phyloP scores from a whole-genome alignment of 2,329 filamentous ascomycete species.

The Colletotrichum kahawae region DNA sequence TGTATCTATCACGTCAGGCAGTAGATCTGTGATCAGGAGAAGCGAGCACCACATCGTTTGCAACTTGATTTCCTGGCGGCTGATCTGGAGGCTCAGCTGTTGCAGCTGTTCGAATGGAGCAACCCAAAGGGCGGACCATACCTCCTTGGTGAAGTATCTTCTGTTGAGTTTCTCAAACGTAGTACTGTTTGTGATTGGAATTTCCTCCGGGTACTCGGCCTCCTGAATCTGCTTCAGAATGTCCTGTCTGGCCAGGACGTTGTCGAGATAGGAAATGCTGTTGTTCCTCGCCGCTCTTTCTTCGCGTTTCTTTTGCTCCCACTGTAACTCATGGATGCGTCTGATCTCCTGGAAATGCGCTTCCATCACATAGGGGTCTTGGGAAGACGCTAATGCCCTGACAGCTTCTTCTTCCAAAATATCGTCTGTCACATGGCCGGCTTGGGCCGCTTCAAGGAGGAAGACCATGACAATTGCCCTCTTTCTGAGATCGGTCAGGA shows the following conservation, averaged over 20 bases:
- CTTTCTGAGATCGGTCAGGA: neutral
- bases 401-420: neutral
- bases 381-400: neutral
- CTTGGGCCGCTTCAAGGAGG: neutral
- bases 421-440: neutral
- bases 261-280: neutral
- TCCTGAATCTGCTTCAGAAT: neutral
- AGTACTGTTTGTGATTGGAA: no score
- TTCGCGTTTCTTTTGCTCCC: neutral
- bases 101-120: neutral
- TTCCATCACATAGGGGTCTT: neutral
- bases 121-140: neutral
- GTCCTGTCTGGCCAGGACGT: neutral
- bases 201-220: neutral
- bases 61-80: neutral
- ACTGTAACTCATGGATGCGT: neutral
- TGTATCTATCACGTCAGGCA: neutral
- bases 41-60: neutral
- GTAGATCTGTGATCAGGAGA: neutral
- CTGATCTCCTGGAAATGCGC: neutral
- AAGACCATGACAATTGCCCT: neutral
- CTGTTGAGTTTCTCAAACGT: no score
- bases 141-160: neutral
- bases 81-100: neutral
- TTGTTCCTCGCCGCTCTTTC: neutral